Evolutionary conservation across 2,329 filamentous ascomycete genomes (phyloP).

Genomic region (Fusarium phyllophilum): DNA sequence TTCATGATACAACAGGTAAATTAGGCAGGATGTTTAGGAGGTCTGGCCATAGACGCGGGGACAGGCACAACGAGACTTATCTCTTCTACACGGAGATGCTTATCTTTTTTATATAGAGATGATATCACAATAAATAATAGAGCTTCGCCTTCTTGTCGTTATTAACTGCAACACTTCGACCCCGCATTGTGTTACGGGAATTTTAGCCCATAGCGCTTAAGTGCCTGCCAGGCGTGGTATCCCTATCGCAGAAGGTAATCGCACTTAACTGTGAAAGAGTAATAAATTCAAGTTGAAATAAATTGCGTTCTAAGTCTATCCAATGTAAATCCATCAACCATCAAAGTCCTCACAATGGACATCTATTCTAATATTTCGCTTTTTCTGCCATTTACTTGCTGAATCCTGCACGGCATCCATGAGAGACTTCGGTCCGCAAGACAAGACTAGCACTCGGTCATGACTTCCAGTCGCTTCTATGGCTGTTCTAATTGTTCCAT

Average conservation of each 20-base stretch:
- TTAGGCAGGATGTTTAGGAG: no score
- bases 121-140: no score
- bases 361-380: not conserved
- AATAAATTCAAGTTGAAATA: not conserved
- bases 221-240: not conserved
- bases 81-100: fast-evolving
- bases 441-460: fast-evolving
- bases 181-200: no score
- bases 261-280: not conserved
- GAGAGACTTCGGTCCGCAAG: not conserved
- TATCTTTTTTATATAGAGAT: fast-evolving
- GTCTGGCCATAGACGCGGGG: no score
- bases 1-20: not conserved
- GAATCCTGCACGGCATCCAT: not conserved
- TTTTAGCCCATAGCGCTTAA: not conserved
- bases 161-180: not conserved
- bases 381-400: not conserved
- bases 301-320: fast-evolving
- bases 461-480: not conserved
- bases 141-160: not conserved
- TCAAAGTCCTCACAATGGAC: not conserved
- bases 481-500: not conserved
- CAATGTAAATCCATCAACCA: not conserved
- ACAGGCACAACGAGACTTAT: no score
- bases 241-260: not conserved